Percentiles rank a stretch among this genome's conserved stretches.
Conservation (phyloP, 768 basidiomycete genomes). For the Cystofilobasidium ferigula region DNA sequence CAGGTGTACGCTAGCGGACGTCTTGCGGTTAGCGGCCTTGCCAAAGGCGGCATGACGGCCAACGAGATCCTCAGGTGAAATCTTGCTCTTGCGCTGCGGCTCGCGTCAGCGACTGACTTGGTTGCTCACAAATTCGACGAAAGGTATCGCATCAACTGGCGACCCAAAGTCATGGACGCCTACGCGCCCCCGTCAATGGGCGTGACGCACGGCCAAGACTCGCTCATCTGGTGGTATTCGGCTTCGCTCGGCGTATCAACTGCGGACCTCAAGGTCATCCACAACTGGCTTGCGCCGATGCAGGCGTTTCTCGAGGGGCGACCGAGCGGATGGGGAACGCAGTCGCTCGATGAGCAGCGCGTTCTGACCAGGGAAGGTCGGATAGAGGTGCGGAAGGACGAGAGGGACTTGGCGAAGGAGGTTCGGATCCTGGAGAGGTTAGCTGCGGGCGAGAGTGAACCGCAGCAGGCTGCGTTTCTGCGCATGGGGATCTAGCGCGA, state of each 20-base stretch:
- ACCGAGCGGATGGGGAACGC: neutral
- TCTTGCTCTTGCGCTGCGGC: no score
- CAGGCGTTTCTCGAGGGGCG: neutral
- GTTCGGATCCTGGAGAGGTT: neutral
- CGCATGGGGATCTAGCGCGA: neutral
- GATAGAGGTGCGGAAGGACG: neutral
- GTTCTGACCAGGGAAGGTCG: neutral
- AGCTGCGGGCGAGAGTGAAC: neutral
- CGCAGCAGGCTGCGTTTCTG: neutral
- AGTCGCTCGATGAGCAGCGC: neutral
- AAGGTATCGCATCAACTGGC: conserved; percentile 16
- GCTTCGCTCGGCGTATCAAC: neutral
- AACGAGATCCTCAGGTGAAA: neutral
- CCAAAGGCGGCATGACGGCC: conserved; percentile 1
- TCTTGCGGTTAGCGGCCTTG: neutral
- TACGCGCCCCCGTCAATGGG: conserved; percentile 13
- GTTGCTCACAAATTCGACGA: no score
- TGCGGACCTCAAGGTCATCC: neutral
- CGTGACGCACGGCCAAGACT: conserved; percentile 12
- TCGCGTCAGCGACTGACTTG: no score
- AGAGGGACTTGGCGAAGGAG: neutral
- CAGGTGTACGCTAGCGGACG: conserved; percentile 6
- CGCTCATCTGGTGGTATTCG: conserved; percentile 8
- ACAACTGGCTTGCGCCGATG: neutral
- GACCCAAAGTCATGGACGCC: conserved; percentile 1